Base-by-base conservation (phyloP, 495 filamentous ascomycete genomes). In the Tuber magnatum region DNA sequence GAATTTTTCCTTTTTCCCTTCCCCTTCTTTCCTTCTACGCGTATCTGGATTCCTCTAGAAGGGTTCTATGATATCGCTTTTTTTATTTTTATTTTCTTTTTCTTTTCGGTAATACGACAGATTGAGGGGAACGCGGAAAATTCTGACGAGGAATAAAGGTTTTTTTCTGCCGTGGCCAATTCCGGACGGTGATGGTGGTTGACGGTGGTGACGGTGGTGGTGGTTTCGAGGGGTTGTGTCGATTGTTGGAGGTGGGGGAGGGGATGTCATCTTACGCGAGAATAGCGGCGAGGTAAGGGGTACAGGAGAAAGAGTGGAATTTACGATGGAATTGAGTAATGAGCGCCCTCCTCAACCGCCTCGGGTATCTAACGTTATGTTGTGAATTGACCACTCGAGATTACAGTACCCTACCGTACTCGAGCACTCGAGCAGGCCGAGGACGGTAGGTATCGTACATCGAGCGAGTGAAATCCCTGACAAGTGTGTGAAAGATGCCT, bases 211-310 rank as follows among this genome's bases (percentile, higher is more conserved):
- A 65, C 56, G 56, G 12, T 18, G 56, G 32, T 35, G 1, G 56
- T 35, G 28, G 56, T 65, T 65, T 65, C 56, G 56, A 28, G 28
- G 28, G 56, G 56, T 35, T 35, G 28, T 35, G 56, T 3, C 5
- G 56, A 65, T 32, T 65, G 7, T 35, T 65, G 12, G 28, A 35
- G 56, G 56, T 18, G 14, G 28, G 28, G 56, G 32, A 20, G 3
- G n/a, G 28, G 56, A 65, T 65, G 56, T 65, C 56, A 65, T 35
- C 56, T 65, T 65, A 65, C 28, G 28, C 56, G 56, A 65, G 56
- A 22, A 16, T 61, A 65, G 56, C 56, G 28, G 56, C 56, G 56
- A 65, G 56, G 56, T 35, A 65, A 32, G 56, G 56, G 56, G 56
- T 65, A 65, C 8, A 65, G 14, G 32, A 10, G 56, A 35, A 14